These are phyloP conservation scores for Phoma sp. DNA, from an alignment of 2,329 filamentous ascomycete species.

Conservation along the genomic window DNA sequence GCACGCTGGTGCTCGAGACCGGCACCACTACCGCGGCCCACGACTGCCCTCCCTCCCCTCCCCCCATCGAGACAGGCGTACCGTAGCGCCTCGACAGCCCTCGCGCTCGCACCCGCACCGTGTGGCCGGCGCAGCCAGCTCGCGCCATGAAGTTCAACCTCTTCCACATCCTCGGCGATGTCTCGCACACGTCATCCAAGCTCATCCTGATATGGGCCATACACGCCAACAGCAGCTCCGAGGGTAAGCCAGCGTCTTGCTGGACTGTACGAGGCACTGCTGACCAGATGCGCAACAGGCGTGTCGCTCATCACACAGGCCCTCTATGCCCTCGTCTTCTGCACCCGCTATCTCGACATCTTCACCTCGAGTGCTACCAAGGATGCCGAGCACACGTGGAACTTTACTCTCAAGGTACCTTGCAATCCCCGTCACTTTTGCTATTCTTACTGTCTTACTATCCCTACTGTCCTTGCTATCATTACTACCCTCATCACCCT, in stretches of 20 bases:
- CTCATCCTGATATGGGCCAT: constrained; percentile 90
- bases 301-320: constrained; percentile 91
- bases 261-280: not conserved
- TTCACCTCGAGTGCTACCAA: constrained; percentile 58
- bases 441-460: no score
- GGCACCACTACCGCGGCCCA: not conserved
- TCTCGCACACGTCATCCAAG: constrained; percentile 86
- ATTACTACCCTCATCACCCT: no score
- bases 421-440: not conserved
- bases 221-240: constrained; percentile 83
- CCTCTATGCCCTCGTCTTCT: constrained; percentile 86
- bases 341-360: constrained; percentile 84
- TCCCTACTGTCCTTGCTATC: no score
- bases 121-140: constrained; percentile 23
- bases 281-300: constrained; percentile 55
- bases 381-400: constrained; percentile 53
- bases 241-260: constrained; percentile 61
- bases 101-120: constrained; percentile 27
- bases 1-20: not conserved
- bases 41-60: not conserved
- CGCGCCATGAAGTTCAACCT: constrained; percentile 50
- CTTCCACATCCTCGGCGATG: constrained; percentile 81
- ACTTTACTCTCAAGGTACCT: constrained; percentile 74
- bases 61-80: constrained; percentile 5
- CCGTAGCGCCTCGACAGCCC: no score